A percentile compares a stretch with the other conserved stretches of the same genome.
These are phyloP conservation scores for Triticum turgidum DNA, from an alignment of 176 grass and related monocot species.

Conservation along the genomic window DNA sequence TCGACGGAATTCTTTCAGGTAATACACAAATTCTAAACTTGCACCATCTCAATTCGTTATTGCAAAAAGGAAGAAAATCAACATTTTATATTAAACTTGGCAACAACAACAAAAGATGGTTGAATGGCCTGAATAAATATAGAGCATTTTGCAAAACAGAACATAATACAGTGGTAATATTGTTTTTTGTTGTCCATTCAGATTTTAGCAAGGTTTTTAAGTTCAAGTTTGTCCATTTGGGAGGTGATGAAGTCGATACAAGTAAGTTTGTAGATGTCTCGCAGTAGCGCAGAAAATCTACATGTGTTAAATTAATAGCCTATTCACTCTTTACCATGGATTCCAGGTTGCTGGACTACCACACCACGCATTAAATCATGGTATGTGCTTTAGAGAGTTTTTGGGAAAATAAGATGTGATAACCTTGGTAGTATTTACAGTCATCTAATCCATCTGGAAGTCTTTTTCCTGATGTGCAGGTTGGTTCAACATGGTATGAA, in stretches of 20 bases:
- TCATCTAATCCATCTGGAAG: neutral
- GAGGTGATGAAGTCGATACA: constrained; percentile 92
- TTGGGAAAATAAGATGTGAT: neutral
- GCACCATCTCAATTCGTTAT: neutral
- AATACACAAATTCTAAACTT: constrained; percentile 10
- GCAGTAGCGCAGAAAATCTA: neutral
- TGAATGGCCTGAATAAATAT: neutral
- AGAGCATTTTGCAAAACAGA: neutral
- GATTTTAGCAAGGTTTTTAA: constrained; percentile 98
- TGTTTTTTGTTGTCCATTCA: constrained; percentile 44
- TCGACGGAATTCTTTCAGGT: constrained; percentile 96
- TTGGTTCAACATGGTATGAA: constrained; percentile 71
- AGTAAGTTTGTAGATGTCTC: constrained; percentile 45
- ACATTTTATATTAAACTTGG: neutral
- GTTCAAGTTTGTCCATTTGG: constrained; percentile 97
- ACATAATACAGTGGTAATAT: neutral
- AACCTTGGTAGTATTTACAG: neutral
- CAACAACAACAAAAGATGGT: neutral
- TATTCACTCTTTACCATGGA: constrained; percentile 16
- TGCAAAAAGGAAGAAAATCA: neutral
- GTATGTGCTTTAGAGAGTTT: constrained; percentile 28
- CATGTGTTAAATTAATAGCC: neutral
- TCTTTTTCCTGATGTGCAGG: constrained; percentile 46
- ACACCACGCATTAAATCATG: constrained; percentile 68
- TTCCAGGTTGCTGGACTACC: constrained; percentile 76